Conservation (phyloP, 257 asterid genomes). For the Jacaranda copaia region DNA sequence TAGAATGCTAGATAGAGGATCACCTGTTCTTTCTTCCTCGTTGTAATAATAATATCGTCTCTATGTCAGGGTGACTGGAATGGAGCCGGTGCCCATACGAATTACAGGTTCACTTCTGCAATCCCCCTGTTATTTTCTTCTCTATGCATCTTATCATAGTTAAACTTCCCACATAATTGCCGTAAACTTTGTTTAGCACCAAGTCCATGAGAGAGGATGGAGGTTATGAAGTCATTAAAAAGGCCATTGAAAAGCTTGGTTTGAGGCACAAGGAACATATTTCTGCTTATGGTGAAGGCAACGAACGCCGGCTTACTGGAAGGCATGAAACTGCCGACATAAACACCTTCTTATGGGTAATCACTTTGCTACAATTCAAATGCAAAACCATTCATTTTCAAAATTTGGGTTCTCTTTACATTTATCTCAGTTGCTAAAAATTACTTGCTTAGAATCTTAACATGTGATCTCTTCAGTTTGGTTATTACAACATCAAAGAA, state of each 20-base stretch:
- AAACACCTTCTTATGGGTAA: slow-evolving; percentile 64
- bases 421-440: too few relatives aligned
- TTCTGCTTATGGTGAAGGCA: slow-evolving; percentile 65
- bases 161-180: too few relatives aligned
- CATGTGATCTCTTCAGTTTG: too few relatives aligned
- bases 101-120: slow-evolving; percentile 52
- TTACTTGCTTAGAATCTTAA: too few relatives aligned
- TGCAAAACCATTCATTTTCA: neutral
- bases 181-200: slow-evolving; percentile 41
- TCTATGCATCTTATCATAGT: neutral
- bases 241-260: slow-evolving; percentile 64
- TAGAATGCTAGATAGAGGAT: too few relatives aligned
- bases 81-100: slow-evolving; percentile 74
- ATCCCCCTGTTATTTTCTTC: neutral
- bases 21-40: too few relatives aligned
- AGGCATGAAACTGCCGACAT: slow-evolving; percentile 61
- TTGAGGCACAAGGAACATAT: slow-evolving; percentile 60
- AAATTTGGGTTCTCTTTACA: neutral
- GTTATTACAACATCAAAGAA: too few relatives aligned
- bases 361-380: neutral
- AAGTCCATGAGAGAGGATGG: slow-evolving; percentile 64
- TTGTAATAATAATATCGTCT: too few relatives aligned
- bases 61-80: slow-evolving; percentile 65
- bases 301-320: slow-evolving; percentile 65
- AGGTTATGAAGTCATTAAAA: slow-evolving; percentile 60